These are phyloP conservation scores for Epichloe gansuensis DNA, from an alignment of 2,329 filamentous ascomycete species.

Conservation along the genomic window DNA sequence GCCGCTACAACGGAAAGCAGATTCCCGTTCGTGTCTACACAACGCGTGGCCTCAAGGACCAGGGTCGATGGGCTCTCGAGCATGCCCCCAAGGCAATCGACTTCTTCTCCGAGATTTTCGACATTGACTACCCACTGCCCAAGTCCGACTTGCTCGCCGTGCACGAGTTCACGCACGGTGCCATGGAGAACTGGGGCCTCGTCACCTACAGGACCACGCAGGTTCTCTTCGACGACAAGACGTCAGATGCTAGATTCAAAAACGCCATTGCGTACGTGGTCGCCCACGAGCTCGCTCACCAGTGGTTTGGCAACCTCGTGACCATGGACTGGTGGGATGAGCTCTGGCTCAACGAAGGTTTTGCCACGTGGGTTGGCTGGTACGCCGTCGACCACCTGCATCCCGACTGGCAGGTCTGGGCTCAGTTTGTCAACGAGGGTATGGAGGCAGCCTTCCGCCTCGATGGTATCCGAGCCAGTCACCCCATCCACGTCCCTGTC, in stretches of 20 bases:
- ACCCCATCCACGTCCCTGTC: conserved; percentile 93
- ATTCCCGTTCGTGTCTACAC: conserved; percentile 94
- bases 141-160: conserved; percentile 87
- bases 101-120: conserved; percentile 91
- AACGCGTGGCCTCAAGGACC: conserved; percentile 83
- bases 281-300: conserved; percentile 92
- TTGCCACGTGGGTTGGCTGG: conserved; percentile 98
- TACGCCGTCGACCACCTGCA: conserved; percentile 81
- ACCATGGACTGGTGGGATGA: conserved; percentile 98
- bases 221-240: conserved; percentile 88
- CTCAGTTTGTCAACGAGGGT: conserved; percentile 90
- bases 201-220: conserved; percentile 94
- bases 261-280: conserved; percentile 95
- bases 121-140: conserved; percentile 83
- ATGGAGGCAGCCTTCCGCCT: conserved; percentile 86
- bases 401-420: conserved; percentile 96
- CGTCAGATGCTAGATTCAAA: conserved; percentile 80
- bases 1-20: conserved; percentile 81
- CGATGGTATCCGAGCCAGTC: conserved; percentile 80
- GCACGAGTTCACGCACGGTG: conserved; percentile 78
- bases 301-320: conserved; percentile 92
- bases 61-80: conserved; percentile 79
- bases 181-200: conserved; percentile 95
- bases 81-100: conserved; percentile 91
- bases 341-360: conserved; percentile 90